Evolutionary conservation across 129 eudicot species (phyloP).

Genomic region (Saposhnikovia divaricata): DNA sequence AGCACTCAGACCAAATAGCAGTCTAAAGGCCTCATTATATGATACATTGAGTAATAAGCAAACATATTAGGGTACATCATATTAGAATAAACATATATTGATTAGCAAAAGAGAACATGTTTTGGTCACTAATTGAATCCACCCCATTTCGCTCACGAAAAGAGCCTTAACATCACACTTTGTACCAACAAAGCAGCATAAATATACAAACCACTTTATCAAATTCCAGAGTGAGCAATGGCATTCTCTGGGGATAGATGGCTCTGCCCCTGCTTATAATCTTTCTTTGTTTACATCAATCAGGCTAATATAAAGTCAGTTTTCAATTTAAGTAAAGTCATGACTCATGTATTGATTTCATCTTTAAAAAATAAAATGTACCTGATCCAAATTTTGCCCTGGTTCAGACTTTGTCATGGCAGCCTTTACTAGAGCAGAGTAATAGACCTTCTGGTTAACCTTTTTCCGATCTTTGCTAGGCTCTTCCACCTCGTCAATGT

Average conservation of each 20-base stretch:
- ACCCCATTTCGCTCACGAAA: neutral
- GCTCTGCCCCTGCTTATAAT: neutral
- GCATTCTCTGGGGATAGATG: neutral
- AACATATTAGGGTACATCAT: neutral
- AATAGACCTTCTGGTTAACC: slow-evolving; percentile 75
- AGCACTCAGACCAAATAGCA: neutral
- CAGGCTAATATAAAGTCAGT: neutral
- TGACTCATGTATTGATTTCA: neutral
- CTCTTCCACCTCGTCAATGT: slow-evolving; percentile 96
- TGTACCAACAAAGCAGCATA: neutral
- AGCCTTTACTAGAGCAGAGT: slow-evolving; percentile 90
- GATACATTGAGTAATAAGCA: neutral
- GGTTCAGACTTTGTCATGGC: slow-evolving; percentile 91
- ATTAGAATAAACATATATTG: neutral
- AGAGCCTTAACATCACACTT: neutral
- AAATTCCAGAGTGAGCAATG: neutral
- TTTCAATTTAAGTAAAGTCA: neutral
- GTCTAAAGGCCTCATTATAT: neutral
- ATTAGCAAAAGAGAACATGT: neutral
- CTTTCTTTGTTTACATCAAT: neutral
- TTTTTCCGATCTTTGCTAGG: slow-evolving; percentile 75
- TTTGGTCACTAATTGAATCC: neutral
- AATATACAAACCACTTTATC: neutral
- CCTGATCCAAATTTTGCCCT: slow-evolving; percentile 95
- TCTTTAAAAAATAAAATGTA: slow-evolving; percentile 5